Base-by-base conservation (phyloP, 495 filamentous ascomycete species). In the Bryoglossum gracile region DNA sequence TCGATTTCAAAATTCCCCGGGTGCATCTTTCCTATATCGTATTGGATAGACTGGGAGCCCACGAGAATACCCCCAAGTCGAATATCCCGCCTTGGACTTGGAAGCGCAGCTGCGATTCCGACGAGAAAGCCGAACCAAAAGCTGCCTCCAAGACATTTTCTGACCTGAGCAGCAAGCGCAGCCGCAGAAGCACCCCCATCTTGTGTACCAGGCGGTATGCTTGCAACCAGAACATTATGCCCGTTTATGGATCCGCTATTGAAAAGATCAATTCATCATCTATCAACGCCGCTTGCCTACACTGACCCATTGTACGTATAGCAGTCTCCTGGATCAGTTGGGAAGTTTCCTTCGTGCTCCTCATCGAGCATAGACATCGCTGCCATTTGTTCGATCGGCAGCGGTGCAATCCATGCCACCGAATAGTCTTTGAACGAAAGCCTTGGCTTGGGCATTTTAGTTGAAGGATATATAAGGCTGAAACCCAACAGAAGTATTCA, bases 341-440 rank as follows among this genome's bases (percentile, higher is more conserved):
- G 43, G 44, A 64, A 62, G 13, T 42, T 18, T 30, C 55, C 62
- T 8, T 37, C 0, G 48, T 65, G 62, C 14, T 34, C 33, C 8
- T 61, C 42, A 48, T 82, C 75, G 1, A 80, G 65, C 54, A 74
- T 67, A 14, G 58, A 59, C 21, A 33, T 37, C 1, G 68, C 74
- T 0, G 74, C 75, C n/a, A 68, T 59, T 4, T 55, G 43, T 53
- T 79, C 75, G 11, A 56, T 50, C 5, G 56, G 45, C 3, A 78
- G 54, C 1, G 72, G 67, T 51, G 67, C 75, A 25, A 78, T 69
- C 69, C 70, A 75, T 23, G 68, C 75, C 8, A 80, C 62, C 2
- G 62, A 69, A 49, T 75, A 80, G 13, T 30, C 26, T 30, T 30
- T 13, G 26, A 30, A 30, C n/a, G n/a, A n/a, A n/a, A n/a, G n/a